These are phyloP conservation scores for Moesziomyces antarcticus DNA, from an alignment of 1,284 basidiomycete genomes.

Conservation along the genomic window DNA sequence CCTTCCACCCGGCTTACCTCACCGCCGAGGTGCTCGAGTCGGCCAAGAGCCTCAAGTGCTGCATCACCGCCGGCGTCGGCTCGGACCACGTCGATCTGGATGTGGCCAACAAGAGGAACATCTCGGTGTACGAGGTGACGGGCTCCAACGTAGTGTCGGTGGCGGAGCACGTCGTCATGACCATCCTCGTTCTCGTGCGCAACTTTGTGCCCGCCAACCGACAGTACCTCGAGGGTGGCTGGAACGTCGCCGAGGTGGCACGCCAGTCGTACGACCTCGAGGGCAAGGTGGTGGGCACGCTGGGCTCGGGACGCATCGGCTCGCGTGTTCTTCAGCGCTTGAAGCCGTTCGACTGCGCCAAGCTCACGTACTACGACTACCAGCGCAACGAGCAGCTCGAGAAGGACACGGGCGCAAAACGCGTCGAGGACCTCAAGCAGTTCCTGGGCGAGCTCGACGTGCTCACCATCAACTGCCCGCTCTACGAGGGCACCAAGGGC, in stretches of 20 bases:
- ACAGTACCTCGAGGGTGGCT: slow-evolving; percentile 45
- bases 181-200: slow-evolving; percentile 84
- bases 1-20: slow-evolving; percentile 84
- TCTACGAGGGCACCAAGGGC: slow-evolving; percentile 84
- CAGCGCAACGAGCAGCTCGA: slow-evolving; percentile 78
- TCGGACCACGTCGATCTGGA: slow-evolving; percentile 88
- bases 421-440: slow-evolving; percentile 85
- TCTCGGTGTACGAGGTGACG: slow-evolving; percentile 81
- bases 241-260: slow-evolving; percentile 67
- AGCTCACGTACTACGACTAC: slow-evolving; percentile 94
- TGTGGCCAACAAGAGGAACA: slow-evolving; percentile 81
- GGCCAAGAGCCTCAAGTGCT: slow-evolving; percentile 91
- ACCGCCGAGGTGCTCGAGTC: slow-evolving; percentile 80
- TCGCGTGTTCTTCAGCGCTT: slow-evolving; percentile 81
- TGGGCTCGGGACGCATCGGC: slow-evolving; percentile 74
- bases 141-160: slow-evolving; percentile 81
- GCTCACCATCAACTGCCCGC: slow-evolving; percentile 87
- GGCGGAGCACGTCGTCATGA: slow-evolving; percentile 88
- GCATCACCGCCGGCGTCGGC: slow-evolving; percentile 92
- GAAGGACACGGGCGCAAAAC: slow-evolving; percentile 78
- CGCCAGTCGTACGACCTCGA: slow-evolving; percentile 80
- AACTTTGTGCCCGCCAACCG: slow-evolving; percentile 83
- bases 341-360: slow-evolving; percentile 87
- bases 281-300: slow-evolving; percentile 85
- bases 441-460: slow-evolving; percentile 84